A percentile compares a stretch with the other conserved stretches of the same genome.
Evolutionary conservation across 805 yeast species (phyloP).

Genomic region (Zygotorulaspora danielsina): DNA sequence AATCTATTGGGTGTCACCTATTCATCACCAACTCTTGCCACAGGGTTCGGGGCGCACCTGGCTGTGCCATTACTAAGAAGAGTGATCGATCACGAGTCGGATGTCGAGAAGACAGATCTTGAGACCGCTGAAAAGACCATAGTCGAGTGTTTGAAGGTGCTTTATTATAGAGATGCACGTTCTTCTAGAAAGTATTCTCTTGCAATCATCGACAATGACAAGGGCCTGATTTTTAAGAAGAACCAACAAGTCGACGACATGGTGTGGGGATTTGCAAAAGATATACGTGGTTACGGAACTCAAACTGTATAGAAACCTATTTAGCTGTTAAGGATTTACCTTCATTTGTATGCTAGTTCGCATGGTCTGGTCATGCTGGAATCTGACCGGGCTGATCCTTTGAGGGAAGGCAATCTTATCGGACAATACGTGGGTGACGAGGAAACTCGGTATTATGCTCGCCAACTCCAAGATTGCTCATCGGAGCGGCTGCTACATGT

Average conservation of each 20-base stretch:
- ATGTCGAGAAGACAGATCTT: slow-evolving; percentile 62
- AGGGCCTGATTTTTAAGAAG: slow-evolving; percentile 61
- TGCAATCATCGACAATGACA: slow-evolving; percentile 65
- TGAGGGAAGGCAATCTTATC: too few species aligned
- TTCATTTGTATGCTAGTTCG: too few species aligned
- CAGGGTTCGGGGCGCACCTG: slow-evolving; percentile 94
- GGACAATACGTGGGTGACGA: too few species aligned
- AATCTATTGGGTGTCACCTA: slow-evolving; percentile 91
- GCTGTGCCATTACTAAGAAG: slow-evolving; percentile 90
- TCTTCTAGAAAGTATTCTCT: slow-evolving; percentile 80
- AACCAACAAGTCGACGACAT: slow-evolving; percentile 64
- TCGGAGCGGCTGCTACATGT: too few species aligned
- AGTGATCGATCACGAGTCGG: slow-evolving; percentile 73
- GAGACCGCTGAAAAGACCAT: slow-evolving; percentile 74
- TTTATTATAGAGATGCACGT: slow-evolving; percentile 94
- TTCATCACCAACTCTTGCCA: slow-evolving; percentile 82
- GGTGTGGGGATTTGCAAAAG: slow-evolving; percentile 87
- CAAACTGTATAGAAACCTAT: slow-evolving; percentile 40
- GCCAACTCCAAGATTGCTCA: too few species aligned
- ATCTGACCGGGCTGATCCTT: too few species aligned
- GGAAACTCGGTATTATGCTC: too few species aligned
- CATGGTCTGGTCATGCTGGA: too few species aligned
- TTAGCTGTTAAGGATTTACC: too few species aligned
- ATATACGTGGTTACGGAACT: slow-evolving; percentile 87
- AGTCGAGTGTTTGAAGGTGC: slow-evolving; percentile 84